Base-by-base conservation (phyloP, 2,329 filamentous ascomycete species). In the Venturiaceae sp. region DNA sequence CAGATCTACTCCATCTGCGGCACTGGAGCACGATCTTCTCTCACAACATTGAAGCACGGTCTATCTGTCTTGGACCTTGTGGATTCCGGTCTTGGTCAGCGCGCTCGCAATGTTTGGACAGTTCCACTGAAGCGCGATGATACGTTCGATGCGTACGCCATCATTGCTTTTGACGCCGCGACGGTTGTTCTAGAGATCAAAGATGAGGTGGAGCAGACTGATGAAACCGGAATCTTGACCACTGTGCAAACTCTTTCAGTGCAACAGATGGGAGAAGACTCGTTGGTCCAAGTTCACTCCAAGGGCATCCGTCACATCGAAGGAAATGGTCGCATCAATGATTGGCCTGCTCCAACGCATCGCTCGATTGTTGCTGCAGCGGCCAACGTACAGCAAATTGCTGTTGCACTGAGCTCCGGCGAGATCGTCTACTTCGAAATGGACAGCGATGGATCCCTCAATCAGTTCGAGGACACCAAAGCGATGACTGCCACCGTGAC, bases 381-480 rank as follows among this genome's bases (percentile, higher is more conserved):
- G 1, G 94, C 92, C 16, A 99, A 99, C 67, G 86, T 92, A 66
- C 84, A 89, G 44, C 94, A 99, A 73, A 90, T 99, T 28, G 91
- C 91, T 3, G 86, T 97, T 54, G 94, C 94, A 1, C 78, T 99
- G 28, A 97, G 92, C 69, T 96, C 92, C 8, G 92, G 92, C 37
- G 94, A 99, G 71, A 92, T 99, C 62, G 89, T 96, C 44, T 99
- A 97, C 69, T 99, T 99, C 65, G 95, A 99, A 70, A 92, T 96
- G 84, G 94, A 96, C 67, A 82, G 84, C 0, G 92, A 97, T 71
- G 92, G 92, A 32, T 88, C 88, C 3, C 78, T 97, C 33, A 90
- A 90, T 34, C 92, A 97, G 74, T 96, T 96, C 64, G 75, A 97
- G 63, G 92, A 97, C 67, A 91, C 92, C 71, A 90, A 91, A 66